These are phyloP conservation scores for Yamadazyma sp. DNA, from an alignment of 1,139 yeast genomes.

Conservation along the genomic window DNA sequence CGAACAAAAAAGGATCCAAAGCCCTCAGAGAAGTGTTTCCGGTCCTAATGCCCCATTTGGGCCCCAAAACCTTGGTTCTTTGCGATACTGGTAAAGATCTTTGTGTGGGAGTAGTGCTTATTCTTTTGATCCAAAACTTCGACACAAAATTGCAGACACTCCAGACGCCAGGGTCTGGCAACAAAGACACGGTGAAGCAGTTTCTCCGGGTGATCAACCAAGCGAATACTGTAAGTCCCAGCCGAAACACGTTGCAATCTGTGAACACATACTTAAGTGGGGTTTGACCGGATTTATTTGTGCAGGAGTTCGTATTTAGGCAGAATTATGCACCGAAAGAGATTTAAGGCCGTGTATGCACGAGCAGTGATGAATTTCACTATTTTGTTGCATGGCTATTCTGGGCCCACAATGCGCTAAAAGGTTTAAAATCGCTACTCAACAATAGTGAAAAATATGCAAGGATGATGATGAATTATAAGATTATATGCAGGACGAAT, in stretches of 20 bases:
- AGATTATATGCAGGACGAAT: too few relatives aligned
- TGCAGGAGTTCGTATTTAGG: too few relatives aligned
- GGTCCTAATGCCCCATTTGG: constrained; percentile 24
- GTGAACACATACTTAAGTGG: constrained; percentile 41
- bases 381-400: too few relatives aligned
- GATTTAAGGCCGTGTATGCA: too few relatives aligned
- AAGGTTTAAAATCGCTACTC: too few relatives aligned
- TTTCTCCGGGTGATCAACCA: constrained; percentile 54
- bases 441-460: too few relatives aligned
- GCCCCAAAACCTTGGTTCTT: constrained; percentile 33
- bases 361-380: too few relatives aligned
- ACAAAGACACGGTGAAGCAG: constrained; percentile 56
- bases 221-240: constrained; percentile 60
- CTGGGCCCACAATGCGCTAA: too few relatives aligned
- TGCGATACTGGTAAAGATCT: constrained; percentile 71
- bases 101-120: constrained; percentile 58
- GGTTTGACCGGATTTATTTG: too few relatives aligned
- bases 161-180: constrained; percentile 21
- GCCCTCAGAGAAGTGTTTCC: constrained; percentile 48
- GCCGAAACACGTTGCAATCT: constrained; percentile 73
- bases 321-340: too few relatives aligned
- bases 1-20: constrained; percentile 65
- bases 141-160: constrained; percentile 37
- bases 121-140: constrained; percentile 49
- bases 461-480: too few relatives aligned